phyloP scores from a whole-genome alignment of 805 yeast genomes.

The Ogataea minuta region DNA sequence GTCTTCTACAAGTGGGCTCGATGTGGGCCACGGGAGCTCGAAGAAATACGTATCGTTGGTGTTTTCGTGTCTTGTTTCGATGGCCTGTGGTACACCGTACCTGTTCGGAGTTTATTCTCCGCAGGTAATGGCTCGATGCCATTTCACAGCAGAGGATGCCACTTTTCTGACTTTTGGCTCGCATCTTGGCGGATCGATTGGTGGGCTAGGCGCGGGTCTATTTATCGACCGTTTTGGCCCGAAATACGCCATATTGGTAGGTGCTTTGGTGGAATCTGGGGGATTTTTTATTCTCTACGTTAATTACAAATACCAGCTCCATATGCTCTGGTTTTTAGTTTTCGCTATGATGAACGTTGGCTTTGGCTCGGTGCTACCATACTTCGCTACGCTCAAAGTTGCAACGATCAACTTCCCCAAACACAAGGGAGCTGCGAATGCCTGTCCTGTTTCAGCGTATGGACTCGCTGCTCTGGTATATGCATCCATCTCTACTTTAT shows the following conservation, averaged over 20 bases:
- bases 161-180: conserved; percentile 63
- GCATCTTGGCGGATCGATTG: conserved; percentile 62
- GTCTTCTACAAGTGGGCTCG: conserved; percentile 2
- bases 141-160: conserved; percentile 57
- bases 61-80: conserved; percentile 17
- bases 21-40: neutral
- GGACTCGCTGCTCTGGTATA: conserved; percentile 71
- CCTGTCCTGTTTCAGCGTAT: conserved; percentile 64
- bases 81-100: conserved; percentile 76
- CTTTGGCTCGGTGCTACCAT: conserved; percentile 60
- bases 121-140: conserved; percentile 56
- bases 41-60: conserved; percentile 12
- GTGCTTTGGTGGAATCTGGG: conserved; percentile 50
- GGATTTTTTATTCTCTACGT: conserved; percentile 54
- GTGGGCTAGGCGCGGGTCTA: conserved; percentile 72
- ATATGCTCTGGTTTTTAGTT: conserved; percentile 43
- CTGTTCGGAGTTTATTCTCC: conserved; percentile 76
- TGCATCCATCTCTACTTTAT: conserved; percentile 52
- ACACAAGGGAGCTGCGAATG: conserved; percentile 68
- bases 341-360: conserved; percentile 55
- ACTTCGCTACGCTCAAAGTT: conserved; percentile 58
- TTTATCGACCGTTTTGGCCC: conserved; percentile 64
- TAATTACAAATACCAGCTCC: conserved; percentile 42
- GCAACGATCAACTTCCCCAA: conserved; percentile 66
- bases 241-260: conserved; percentile 48